Conservation (phyloP, 139 green algal species). For the Tetradesmus lagerheimii region DNA sequence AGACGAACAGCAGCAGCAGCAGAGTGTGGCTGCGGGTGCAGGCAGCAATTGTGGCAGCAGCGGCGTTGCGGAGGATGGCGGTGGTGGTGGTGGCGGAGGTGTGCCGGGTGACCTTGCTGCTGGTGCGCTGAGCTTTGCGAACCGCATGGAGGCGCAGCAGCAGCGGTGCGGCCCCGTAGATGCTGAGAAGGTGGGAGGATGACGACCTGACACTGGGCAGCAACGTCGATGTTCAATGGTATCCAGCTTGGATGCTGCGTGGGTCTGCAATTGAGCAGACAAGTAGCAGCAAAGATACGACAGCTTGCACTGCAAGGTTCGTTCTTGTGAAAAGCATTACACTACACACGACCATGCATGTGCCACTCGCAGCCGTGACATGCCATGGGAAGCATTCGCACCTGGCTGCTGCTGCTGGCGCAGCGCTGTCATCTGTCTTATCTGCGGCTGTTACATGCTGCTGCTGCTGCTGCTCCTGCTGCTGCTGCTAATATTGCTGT, state of each 20-base stretch:
- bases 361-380: too few relatives aligned
- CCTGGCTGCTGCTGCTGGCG: background rate
- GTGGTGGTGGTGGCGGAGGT: background rate
- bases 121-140: conserved; percentile 14
- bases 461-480: background rate
- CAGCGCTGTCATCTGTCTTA: background rate
- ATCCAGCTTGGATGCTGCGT: background rate
- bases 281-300: too few relatives aligned
- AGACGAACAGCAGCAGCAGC: background rate
- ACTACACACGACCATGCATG: too few relatives aligned
- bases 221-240: too few relatives aligned
- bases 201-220: background rate
- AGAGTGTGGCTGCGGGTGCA: background rate
- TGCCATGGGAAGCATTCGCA: too few relatives aligned
- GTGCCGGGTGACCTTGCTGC: conserved; percentile 3
- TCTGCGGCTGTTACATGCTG: background rate
- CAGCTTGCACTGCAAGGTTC: too few relatives aligned
- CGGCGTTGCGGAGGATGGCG: background rate
- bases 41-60: conserved; percentile 1
- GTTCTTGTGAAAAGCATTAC: too few relatives aligned
- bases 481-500: background rate
- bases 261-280: too few relatives aligned
- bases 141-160: background rate
- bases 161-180: conserved; percentile 13
- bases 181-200: conserved; percentile 41